These are phyloP conservation scores for Pseudogymnoascus sp. DNA, from an alignment of 2,329 filamentous ascomycete genomes.

Conservation along the genomic window DNA sequence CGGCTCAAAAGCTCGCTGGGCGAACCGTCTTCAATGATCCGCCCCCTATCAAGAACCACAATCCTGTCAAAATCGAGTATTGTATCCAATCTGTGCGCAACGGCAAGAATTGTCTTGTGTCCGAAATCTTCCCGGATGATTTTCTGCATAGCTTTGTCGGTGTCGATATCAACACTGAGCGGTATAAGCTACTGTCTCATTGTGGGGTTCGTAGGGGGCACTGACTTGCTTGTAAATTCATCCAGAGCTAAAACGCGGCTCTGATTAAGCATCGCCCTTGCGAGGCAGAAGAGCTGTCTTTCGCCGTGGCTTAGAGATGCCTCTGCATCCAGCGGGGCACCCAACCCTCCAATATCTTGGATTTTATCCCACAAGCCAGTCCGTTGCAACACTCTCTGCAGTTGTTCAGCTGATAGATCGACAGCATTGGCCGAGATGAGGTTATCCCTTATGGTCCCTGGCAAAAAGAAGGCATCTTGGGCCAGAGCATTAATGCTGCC, in stretches of 20 bases:
- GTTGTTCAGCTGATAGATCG: not conserved
- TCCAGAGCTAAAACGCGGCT: not conserved
- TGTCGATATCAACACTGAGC: slow-evolving; percentile 48
- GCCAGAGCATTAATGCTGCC: slow-evolving; percentile 35
- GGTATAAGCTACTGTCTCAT: not conserved
- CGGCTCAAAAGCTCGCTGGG: slow-evolving; percentile 63
- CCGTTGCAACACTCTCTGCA: not conserved
- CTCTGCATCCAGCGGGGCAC: slow-evolving; percentile 36
- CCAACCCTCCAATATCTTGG: slow-evolving; percentile 18
- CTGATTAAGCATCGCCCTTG: slow-evolving; percentile 46
- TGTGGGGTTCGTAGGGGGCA: not conserved
- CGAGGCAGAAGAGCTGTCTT: slow-evolving; percentile 57
- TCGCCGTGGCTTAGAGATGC: slow-evolving; percentile 41
- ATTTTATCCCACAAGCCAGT: slow-evolving; percentile 17
- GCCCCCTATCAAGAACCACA: slow-evolving; percentile 39
- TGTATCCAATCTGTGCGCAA: slow-evolving; percentile 33
- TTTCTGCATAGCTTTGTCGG: slow-evolving; percentile 47
- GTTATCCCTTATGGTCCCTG: slow-evolving; percentile 28
- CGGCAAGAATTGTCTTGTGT: slow-evolving; percentile 43
- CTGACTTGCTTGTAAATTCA: slow-evolving; percentile 13
- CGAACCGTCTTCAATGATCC: slow-evolving; percentile 75
- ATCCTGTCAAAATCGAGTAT: slow-evolving; percentile 45
- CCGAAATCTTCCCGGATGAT: slow-evolving; percentile 46
- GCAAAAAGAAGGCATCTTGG: slow-evolving; percentile 37
- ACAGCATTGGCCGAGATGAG: not conserved